phyloP scores from a whole-genome alignment of 208 protist genomes.

The Phytomonas serpens region DNA sequence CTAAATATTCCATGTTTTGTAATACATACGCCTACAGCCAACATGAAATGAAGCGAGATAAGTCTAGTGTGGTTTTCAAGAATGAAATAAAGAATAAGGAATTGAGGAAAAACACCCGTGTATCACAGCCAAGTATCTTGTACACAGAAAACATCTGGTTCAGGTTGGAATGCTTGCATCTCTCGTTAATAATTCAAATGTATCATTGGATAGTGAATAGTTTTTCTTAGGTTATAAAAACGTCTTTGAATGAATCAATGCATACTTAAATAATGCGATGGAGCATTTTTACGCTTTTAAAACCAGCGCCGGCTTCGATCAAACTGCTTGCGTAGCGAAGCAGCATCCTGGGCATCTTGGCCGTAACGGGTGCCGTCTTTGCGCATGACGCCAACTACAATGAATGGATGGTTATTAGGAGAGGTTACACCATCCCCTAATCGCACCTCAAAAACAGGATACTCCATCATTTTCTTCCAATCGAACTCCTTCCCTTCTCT shows the following conservation, averaged over 20 bases:
- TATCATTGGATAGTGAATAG: background rate
- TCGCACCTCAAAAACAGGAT: constrained; percentile 84
- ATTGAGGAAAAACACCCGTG: background rate
- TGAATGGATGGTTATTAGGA: constrained; percentile 74
- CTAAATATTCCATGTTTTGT: constrained; percentile 59
- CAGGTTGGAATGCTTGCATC: background rate
- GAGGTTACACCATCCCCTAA: constrained; percentile 71
- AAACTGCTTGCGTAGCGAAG: constrained; percentile 83
- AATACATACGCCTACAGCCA: constrained; percentile 3
- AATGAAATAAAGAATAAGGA: background rate
- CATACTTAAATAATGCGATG: background rate
- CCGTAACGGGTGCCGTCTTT: constrained; percentile 88
- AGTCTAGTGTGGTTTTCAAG: background rate
- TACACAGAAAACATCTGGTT: background rate
- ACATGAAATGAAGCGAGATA: constrained; percentile 4
- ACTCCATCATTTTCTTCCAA: constrained; percentile 73
- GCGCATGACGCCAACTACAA: constrained; percentile 76
- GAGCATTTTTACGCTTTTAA: constrained; percentile 17
- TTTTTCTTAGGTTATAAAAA: background rate
- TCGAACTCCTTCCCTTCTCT: constrained; percentile 40
- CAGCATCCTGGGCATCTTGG: constrained; percentile 85
- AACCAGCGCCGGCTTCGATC: constrained; percentile 78
- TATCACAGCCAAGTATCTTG: background rate
- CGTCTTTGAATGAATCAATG: background rate
- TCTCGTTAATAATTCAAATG: constrained; percentile 2